These are phyloP conservation scores for Coemansia sp. DNA, from an alignment of 371 early-diverging fungal species.

Conservation along the genomic window DNA sequence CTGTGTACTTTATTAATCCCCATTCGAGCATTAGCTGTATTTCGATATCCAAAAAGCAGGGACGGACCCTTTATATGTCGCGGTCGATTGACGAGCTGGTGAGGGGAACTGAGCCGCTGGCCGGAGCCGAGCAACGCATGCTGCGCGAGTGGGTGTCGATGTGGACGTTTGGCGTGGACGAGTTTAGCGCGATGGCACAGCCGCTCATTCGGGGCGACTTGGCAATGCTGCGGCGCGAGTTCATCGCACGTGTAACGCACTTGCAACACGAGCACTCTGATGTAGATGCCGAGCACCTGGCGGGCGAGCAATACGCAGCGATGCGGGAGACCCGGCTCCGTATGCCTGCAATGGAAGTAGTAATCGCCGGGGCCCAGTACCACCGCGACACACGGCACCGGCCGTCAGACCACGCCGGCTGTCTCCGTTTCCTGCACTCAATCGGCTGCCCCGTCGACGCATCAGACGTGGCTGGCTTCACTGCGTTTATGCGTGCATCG, in stretches of 20 bases:
- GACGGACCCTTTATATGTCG: not conserved
- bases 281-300: not conserved
- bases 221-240: constrained; percentile 9
- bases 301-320: constrained; percentile 5
- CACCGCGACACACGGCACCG: not conserved
- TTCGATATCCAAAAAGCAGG: too few relatives aligned
- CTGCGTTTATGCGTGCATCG: constrained; percentile 47
- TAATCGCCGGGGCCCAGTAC: constrained; percentile 46
- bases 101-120: constrained; percentile 19
- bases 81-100: constrained; percentile 25
- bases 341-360: constrained; percentile 49
- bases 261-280: not conserved
- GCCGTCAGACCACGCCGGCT: constrained; percentile 15
- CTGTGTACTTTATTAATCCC: not conserved
- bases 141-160: constrained; percentile 42
- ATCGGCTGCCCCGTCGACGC: constrained; percentile 26
- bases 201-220: constrained; percentile 40
- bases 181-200: constrained; percentile 36
- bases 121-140: constrained; percentile 38
- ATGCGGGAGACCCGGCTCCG: constrained; percentile 34
- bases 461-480: constrained; percentile 41
- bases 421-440: constrained; percentile 20
- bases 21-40: not conserved
- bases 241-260: not conserved
- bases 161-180: constrained; percentile 27